Conservation (phyloP, 148 eudicot genomes). For the Chenopodium suecicum region DNA sequence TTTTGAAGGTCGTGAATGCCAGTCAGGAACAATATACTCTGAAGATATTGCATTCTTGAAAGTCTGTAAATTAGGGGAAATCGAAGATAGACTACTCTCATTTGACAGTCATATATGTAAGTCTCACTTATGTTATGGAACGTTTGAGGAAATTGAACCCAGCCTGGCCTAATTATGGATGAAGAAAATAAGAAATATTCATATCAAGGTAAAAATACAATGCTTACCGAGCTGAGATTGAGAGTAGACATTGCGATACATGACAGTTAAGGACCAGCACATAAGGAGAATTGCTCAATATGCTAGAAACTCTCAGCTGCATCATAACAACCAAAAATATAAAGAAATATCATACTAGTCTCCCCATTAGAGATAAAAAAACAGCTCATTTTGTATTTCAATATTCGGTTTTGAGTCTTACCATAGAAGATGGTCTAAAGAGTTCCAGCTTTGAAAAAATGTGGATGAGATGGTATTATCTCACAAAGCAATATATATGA, state of each 20-base stretch:
- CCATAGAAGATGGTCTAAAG: too few species aligned
- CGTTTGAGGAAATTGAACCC: slow-evolving; percentile 73
- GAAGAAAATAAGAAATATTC: slow-evolving; percentile 26
- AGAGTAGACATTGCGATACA: slow-evolving; percentile 53
- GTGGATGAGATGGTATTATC: too few species aligned
- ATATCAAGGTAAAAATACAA: slow-evolving; percentile 77
- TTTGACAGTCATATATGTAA: slow-evolving; percentile 42
- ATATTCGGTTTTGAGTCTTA: too few species aligned
- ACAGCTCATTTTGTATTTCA: too few species aligned
- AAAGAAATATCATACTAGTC: too few species aligned
- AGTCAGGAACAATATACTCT: slow-evolving; percentile 40
- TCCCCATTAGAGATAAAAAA: too few species aligned
- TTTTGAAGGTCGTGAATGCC: slow-evolving; percentile 19
- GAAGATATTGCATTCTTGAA: slow-evolving; percentile 34
- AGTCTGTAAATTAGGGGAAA: slow-evolving; percentile 42
- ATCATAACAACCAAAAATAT: background rate
- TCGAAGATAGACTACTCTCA: slow-evolving; percentile 24
- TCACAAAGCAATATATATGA: too few species aligned
- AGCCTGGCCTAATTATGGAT: slow-evolving; percentile 32
- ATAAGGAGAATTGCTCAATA: slow-evolving; percentile 58
- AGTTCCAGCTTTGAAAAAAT: too few species aligned
- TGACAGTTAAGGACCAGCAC: slow-evolving; percentile 62
- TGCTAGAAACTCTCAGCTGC: slow-evolving; percentile 64
- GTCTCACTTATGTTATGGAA: slow-evolving; percentile 41
- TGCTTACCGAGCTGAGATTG: slow-evolving; percentile 68